A percentile compares a stretch with the other conserved stretches of the same genome.
phyloP scores from a whole-genome alignment of 1,284 basidiomycete genomes.

The Trichosporon coremiiforme region DNA sequence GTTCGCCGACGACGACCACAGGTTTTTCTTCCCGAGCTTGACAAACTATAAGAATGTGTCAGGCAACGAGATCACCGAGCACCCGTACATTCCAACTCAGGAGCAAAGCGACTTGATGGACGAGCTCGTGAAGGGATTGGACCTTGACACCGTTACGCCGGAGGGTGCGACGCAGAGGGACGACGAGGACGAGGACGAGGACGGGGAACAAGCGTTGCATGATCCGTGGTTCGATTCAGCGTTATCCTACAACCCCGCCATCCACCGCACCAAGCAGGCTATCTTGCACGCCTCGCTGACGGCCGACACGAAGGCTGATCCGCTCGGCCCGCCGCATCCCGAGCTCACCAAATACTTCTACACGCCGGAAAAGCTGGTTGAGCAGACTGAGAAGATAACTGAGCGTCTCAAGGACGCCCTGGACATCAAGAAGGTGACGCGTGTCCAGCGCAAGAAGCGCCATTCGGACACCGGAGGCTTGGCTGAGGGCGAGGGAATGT shows the following conservation, averaged over 20 bases:
- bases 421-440: conserved; percentile 64
- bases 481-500: conserved; percentile 50
- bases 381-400: conserved; percentile 63
- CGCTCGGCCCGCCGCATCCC: conserved; percentile 80
- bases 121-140: conserved; percentile 79
- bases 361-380: conserved; percentile 69
- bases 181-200: conserved; percentile 24
- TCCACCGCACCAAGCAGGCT: conserved; percentile 89
- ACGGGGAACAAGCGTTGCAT: conserved; percentile 6
- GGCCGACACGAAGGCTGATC: conserved; percentile 69
- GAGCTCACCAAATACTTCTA: conserved; percentile 80
- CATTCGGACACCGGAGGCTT: conserved; percentile 42
- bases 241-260: conserved; percentile 80
- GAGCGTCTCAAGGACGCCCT: conserved; percentile 68
- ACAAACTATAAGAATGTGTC: conserved; percentile 73
- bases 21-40: conserved; percentile 82
- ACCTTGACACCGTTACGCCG: conserved; percentile 73
- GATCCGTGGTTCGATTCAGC: conserved; percentile 74
- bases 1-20: conserved; percentile 88
- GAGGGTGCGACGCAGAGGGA: conserved; percentile 61
- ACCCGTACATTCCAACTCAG: conserved; percentile 79
- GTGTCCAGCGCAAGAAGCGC: conserved; percentile 60
- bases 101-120: conserved; percentile 81
- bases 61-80: conserved; percentile 71
- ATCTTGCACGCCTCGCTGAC: conserved; percentile 82